Conservation (phyloP, 176 grass and related monocot genomes). For the Urochloa ruziziensis region DNA sequence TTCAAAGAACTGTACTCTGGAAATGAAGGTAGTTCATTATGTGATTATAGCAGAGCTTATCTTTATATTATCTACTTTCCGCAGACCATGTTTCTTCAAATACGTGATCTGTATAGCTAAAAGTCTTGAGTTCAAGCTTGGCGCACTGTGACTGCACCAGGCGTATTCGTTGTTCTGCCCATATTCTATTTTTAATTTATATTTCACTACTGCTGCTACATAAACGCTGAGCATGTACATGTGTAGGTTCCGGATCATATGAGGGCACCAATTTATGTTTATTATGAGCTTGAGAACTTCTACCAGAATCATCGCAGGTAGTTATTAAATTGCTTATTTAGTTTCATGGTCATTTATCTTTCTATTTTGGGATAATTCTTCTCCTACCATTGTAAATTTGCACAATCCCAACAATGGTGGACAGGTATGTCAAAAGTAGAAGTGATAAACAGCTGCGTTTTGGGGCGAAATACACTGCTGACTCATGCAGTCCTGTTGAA, state of each 20-base stretch:
- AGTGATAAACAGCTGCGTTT: conserved; percentile 73
- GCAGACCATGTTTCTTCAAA: not conserved
- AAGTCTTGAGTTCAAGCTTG: not conserved
- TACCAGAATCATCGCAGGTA: conserved; percentile 98
- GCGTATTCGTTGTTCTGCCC: not conserved
- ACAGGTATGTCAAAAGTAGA: conserved; percentile 86
- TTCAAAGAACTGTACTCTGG: conserved; percentile 70
- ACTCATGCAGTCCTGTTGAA: conserved; percentile 59
- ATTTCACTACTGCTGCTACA: not conserved
- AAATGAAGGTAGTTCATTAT: conserved; percentile 63
- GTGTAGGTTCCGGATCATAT: conserved; percentile 71
- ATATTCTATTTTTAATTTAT: not conserved
- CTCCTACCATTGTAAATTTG: not conserved
- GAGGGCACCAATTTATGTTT: conserved; percentile 89
- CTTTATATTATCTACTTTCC: not conserved
- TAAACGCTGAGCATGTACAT: conserved; percentile 10
- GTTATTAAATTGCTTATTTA: conserved; percentile 12
- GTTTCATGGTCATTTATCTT: not conserved
- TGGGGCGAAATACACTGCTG: conserved; percentile 55
- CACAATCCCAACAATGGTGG: conserved; percentile 2
- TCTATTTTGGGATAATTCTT: not conserved
- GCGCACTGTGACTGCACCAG: not conserved
- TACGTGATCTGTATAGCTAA: not conserved
- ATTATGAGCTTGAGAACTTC: conserved; percentile 93
- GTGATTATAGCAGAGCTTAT: conserved; percentile 2